Percentiles rank a stretch among this genome's conserved stretches.
Conservation (phyloP, 371 early-diverging fungal genomes). For the Mortierella sp. region DNA sequence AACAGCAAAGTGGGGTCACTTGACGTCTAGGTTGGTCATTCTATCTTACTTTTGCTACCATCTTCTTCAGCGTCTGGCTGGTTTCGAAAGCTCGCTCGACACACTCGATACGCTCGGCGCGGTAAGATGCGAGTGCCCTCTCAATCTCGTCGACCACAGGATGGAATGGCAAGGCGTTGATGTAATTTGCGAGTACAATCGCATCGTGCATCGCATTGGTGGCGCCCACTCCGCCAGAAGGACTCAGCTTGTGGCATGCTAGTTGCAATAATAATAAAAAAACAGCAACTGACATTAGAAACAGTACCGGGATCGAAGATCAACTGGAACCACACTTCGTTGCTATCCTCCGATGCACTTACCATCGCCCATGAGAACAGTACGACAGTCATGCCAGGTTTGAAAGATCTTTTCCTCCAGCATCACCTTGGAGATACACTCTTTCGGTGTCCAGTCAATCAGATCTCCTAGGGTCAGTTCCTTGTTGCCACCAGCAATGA, state of each 20-base stretch:
- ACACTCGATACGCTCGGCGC: neutral
- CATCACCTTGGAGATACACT: conserved; percentile 30
- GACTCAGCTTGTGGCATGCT: conserved; percentile 26
- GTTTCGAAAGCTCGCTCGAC: conserved; percentile 5
- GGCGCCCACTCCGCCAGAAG: conserved; percentile 16
- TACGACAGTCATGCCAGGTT: conserved; percentile 36
- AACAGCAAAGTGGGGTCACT: no score
- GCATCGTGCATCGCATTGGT: conserved; percentile 27
- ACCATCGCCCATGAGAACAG: conserved; percentile 35
- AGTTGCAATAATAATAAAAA: neutral
- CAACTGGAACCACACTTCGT: no score
- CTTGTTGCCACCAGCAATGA: conserved; percentile 2
- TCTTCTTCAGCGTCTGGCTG: conserved; percentile 4
- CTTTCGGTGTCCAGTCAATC: conserved; percentile 19
- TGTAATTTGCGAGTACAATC: conserved; percentile 8
- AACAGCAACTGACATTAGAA: neutral
- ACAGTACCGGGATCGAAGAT: neutral
- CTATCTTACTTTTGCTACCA: neutral
- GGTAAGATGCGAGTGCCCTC: conserved; percentile 4
- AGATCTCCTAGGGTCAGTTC: conserved; percentile 20
- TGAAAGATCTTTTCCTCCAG: conserved; percentile 33
- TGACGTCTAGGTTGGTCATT: no score
- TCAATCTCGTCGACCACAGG: conserved; percentile 6
- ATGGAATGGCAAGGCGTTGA: conserved; percentile 13
- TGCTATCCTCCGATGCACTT: no score